Evolutionary conservation across 306 rosid genomes (phyloP).

Genomic region (Astragalus glycyphyllos): DNA sequence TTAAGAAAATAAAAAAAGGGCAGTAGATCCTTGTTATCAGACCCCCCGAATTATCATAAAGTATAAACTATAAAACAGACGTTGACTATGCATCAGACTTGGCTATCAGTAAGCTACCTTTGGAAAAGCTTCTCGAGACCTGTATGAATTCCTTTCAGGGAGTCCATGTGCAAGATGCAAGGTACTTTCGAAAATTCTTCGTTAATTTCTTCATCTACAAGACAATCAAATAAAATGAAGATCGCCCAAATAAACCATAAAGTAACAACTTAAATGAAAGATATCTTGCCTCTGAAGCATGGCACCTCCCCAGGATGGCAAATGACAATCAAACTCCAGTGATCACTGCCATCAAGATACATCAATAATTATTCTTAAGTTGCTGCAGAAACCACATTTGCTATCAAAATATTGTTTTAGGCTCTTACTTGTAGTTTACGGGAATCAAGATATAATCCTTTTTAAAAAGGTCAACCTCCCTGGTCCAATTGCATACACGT

Average conservation of each 20-base stretch:
- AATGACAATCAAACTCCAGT: slow-evolving; percentile 80
- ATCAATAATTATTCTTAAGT: slow-evolving; percentile 32
- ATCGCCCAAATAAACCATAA: slow-evolving; percentile 31
- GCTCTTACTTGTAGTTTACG: slow-evolving; percentile 67
- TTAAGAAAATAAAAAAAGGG: neutral
- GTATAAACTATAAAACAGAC: slow-evolving; percentile 15
- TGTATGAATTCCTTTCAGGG: slow-evolving; percentile 70
- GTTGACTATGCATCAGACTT: slow-evolving; percentile 2
- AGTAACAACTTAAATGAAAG: slow-evolving; percentile 36
- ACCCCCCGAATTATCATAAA: slow-evolving; percentile 27
- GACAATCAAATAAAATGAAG: slow-evolving; percentile 37
- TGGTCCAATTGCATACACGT: slow-evolving; percentile 72
- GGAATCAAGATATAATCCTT: slow-evolving; percentile 77
- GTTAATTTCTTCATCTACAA: slow-evolving; percentile 56
- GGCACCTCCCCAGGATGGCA: slow-evolving; percentile 73
- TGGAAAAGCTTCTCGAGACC: slow-evolving; percentile 67
- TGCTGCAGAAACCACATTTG: slow-evolving; percentile 23
- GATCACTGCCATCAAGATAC: slow-evolving; percentile 58
- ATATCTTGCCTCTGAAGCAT: slow-evolving; percentile 52
- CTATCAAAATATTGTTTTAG: slow-evolving; percentile 23
- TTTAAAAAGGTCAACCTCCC: slow-evolving; percentile 65
- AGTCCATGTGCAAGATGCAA: slow-evolving; percentile 85
- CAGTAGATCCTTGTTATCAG: neutral
- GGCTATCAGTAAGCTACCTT: slow-evolving; percentile 60
- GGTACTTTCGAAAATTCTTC: slow-evolving; percentile 58